Evolutionary conservation across 257 asterid genomes (phyloP), one percentile per base, ranked within the genome.

Genomic region (Solanum corneliomulleri): DNA sequence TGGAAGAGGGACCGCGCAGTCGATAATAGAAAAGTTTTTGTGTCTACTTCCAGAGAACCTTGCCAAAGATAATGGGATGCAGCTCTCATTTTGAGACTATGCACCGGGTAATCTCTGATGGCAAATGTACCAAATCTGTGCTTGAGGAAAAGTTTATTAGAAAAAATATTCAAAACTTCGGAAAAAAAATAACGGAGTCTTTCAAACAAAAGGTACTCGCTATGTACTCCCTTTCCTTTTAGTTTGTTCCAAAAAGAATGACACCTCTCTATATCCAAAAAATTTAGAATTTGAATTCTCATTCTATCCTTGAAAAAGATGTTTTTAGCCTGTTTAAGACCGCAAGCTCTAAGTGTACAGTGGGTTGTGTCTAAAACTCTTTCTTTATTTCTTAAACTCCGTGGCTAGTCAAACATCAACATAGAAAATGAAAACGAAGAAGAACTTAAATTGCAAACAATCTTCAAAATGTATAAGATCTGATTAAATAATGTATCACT

Each of bases 31-130:
- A 93, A 90, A 47, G 64, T 88, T 62, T 91, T 89, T 75, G 92
- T 85, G 58, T 52, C 81, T 84, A 89, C 88, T 62, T 86, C 89
- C 27, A 89, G 86, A 84, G 93, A 92, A 92, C 95, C 94, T 35
- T 84, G 92, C 99, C 99, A 97, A 76, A 97, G 92, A 90, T 93
- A 92, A 71, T 87, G 87, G 76, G 96, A 94, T 83, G 95, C 94
- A 87, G 91, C 95, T 91, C 98, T 93, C 87, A 95, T 91, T 90
- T 89, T 95, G 90, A 94, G 89, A 85, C 92, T 88, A 71, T 95
- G 94, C 88, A 93, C 88, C 47, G 89, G 89, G 89, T 91, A 92
- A 68, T 94, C 98, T 88, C 89, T 92, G 90, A 97, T 84, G 70
- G 95, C 87, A 86, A 78, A 88, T 11, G 86, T 72, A 87, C 88